phyloP scores from a whole-genome alignment of 1,139 yeast genomes.

The Blastobotrys capitulatus region DNA sequence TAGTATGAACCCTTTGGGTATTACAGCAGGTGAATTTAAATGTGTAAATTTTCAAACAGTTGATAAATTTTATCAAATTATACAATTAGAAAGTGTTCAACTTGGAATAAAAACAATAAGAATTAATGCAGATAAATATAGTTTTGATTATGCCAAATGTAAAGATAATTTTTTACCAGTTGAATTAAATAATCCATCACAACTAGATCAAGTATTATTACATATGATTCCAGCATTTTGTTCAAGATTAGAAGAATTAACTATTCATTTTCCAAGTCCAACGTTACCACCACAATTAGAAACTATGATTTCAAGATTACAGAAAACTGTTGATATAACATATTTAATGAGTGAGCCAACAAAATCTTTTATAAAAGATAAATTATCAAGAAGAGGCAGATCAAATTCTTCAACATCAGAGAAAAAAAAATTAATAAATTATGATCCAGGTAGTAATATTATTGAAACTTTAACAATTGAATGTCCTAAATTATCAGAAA shows the following conservation, averaged over 20 bases:
- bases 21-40: background rate
- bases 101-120: background rate
- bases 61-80: slow-evolving; percentile 5
- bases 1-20: too few species aligned
- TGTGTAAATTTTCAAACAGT: background rate
- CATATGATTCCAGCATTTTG: slow-evolving; percentile 11
- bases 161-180: slow-evolving; percentile 4
- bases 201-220: slow-evolving; percentile 6
- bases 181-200: slow-evolving; percentile 5
- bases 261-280: background rate
- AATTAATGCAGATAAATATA: slow-evolving; percentile 2
- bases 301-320: slow-evolving; percentile 4
- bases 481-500: slow-evolving; percentile 1
- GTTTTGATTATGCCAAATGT: slow-evolving; percentile 6
- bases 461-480: background rate
- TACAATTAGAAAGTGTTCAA: slow-evolving; percentile 8
- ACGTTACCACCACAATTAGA: slow-evolving; percentile 2
- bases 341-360: background rate
- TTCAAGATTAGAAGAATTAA: background rate
- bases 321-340: slow-evolving; percentile 2
- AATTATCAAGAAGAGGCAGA: background rate
- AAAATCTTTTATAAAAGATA: background rate
- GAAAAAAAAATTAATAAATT: background rate
- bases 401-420: background rate
- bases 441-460: background rate